Evolutionary conservation across 208 protist species (phyloP), one percentile per base, ranked within the genome.

Genomic region (Lotmaria passim): DNA sequence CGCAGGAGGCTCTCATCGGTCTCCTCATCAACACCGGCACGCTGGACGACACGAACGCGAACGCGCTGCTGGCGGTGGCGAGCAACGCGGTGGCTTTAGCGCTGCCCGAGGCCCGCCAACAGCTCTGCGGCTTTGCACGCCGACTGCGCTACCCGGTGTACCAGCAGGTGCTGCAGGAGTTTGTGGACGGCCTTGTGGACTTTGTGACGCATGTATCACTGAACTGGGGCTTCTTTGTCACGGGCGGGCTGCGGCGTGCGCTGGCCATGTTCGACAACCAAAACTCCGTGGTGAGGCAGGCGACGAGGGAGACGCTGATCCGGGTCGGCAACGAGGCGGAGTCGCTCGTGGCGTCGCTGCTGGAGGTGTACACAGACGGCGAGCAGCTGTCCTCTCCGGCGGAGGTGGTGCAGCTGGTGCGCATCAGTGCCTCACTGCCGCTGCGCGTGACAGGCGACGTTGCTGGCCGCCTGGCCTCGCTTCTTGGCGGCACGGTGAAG

Each of bases 191-290:
- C 2, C 69, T 91, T 36, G 60, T 81, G 17, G 75, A 90, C 34
- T 79, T 80, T 56, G 61, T 92, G 33, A 72, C 71, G 33, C 60
- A 81, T 12, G 75, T 63, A 28, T 62, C 73, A 6, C 86, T 87
- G 70, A 62, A 73, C 17, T 95, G 90, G 87, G 79, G 73, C 55
- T 72, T 81, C 59, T 75, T 85, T 38, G 41, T 93, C 44, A 63
- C 73, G 12, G 73, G 82, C n/a, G 66, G 53, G 24, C 38, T 79
- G 48, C 47, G 64, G 4, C 28, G 34, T 6, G 62, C 66, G 2
- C 69, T 79, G 17, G 41, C 63, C 15, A 59, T 75, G 55, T 77
- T 73, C 43, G 65, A 73, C 19, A 70, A 79, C 19, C 28, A 51
- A 10, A 36, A 58, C 10, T 8, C 31, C 51, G 7, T 75, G 24